A percentile compares a stretch with the other conserved stretches of the same genome.
Evolutionary conservation across 2,329 filamentous ascomycete genomes (phyloP).

Genomic region (Pseudogymnoascus pannorum): DNA sequence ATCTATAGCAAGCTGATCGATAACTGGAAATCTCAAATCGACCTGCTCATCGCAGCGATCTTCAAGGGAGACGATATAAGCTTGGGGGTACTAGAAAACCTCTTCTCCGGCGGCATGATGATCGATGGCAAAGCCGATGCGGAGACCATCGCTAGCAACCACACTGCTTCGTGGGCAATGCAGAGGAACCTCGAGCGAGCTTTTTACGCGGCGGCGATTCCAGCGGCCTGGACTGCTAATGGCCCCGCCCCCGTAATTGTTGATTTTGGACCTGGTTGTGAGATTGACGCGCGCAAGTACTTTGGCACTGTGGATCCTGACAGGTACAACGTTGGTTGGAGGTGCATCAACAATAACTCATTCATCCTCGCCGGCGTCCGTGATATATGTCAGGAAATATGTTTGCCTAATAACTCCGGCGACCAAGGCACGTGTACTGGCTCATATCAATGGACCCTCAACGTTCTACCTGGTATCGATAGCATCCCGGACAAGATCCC

Average conservation of each 20-base stretch:
- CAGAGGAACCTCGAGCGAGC: background rate
- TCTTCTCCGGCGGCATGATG: background rate
- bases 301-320: background rate
- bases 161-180: background rate
- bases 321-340: background rate
- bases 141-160: background rate
- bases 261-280: conserved; percentile 10
- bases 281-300: conserved; percentile 10
- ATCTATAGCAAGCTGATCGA: background rate
- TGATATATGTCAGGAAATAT: background rate
- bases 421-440: too few species aligned
- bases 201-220: conserved; percentile 11
- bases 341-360: background rate
- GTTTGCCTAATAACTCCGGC: too few species aligned
- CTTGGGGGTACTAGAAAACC: background rate
- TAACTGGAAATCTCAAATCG: background rate
- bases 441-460: background rate
- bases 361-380: background rate
- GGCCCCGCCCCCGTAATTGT: conserved; percentile 10
- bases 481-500: background rate
- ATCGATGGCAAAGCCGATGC: background rate
- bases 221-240: conserved; percentile 9
- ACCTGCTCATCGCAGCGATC: background rate
- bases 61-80: background rate
- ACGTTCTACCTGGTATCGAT: background rate